A percentile compares a stretch with the other conserved stretches of the same genome.
Evolutionary conservation across 441 rosid genomes (phyloP).

Genomic region (Brassica balearica): DNA sequence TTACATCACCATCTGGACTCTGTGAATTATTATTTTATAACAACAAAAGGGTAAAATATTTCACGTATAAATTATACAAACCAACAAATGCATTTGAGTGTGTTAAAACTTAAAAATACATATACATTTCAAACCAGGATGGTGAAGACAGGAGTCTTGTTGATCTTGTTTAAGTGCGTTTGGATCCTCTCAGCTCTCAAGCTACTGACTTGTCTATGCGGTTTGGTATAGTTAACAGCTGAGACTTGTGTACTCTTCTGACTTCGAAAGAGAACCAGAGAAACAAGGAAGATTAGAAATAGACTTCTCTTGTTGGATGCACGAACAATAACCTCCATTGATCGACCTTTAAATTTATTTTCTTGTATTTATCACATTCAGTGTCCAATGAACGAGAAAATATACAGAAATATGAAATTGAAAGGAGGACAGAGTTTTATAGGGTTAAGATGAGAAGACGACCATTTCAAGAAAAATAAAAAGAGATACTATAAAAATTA

Average conservation of each 20-base stretch:
- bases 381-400: slow-evolving; percentile 41
- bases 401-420: slow-evolving; percentile 27
- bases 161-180: slow-evolving; percentile 62
- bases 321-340: slow-evolving; percentile 32
- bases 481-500: slow-evolving; percentile 23
- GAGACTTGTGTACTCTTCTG: slow-evolving; percentile 42
- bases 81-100: slow-evolving; percentile 17
- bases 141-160: slow-evolving; percentile 66
- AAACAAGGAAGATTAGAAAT: slow-evolving; percentile 29
- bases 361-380: slow-evolving; percentile 45
- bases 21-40: slow-evolving; percentile 34
- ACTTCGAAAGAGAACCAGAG: slow-evolving; percentile 28
- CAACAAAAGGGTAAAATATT: not conserved
- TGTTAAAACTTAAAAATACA: not conserved
- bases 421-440: slow-evolving; percentile 24
- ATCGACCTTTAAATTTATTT: slow-evolving; percentile 40
- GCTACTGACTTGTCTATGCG: slow-evolving; percentile 64
- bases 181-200: slow-evolving; percentile 81
- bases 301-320: slow-evolving; percentile 36
- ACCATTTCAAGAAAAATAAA: slow-evolving; percentile 40
- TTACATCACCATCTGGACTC: slow-evolving; percentile 78
- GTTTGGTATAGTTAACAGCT: slow-evolving; percentile 53
- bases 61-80: not conserved
- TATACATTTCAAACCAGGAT: slow-evolving; percentile 53
- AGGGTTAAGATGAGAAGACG: slow-evolving; percentile 20